Conservation (phyloP, 352 stramenopile species). For the Pythium volutum region DNA sequence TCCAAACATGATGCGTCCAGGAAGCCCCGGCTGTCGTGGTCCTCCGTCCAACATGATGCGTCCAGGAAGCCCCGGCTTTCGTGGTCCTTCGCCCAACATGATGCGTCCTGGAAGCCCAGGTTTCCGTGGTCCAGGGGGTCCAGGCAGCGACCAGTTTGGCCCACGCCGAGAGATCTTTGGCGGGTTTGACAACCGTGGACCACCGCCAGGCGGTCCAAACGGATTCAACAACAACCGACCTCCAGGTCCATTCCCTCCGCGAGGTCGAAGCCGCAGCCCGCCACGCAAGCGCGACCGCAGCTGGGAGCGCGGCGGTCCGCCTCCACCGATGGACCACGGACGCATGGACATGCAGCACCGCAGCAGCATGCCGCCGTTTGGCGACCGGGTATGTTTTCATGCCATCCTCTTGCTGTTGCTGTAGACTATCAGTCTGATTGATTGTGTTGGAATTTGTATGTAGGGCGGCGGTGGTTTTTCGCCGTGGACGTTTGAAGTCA, state of each 20-base stretch:
- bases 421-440: background rate
- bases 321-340: background rate
- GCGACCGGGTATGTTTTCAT: background rate
- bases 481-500: constrained; percentile 48
- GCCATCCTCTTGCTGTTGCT: background rate
- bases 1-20: constrained; percentile 1
- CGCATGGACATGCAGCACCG: constrained; percentile 5
- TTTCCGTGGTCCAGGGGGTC: constrained; percentile 9
- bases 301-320: constrained; percentile 18
- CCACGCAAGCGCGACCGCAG: constrained; percentile 23
- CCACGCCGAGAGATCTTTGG: constrained; percentile 15
- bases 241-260: constrained; percentile 5
- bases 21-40: constrained; percentile 2
- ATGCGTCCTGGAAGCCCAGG: constrained; percentile 5
- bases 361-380: constrained; percentile 6
- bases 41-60: constrained; percentile 6
- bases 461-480: constrained; percentile 1
- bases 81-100: constrained; percentile 6
- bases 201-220: constrained; percentile 5
- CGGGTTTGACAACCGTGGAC: constrained; percentile 14
- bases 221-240: constrained; percentile 17
- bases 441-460: constrained; percentile 20
- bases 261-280: constrained; percentile 26
- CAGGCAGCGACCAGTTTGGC: constrained; percentile 3
- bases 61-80: constrained; percentile 6